Evolutionary conservation across 2,329 filamentous ascomycete genomes (phyloP).

Genomic region (Trichoderma arundinaceum): DNA sequence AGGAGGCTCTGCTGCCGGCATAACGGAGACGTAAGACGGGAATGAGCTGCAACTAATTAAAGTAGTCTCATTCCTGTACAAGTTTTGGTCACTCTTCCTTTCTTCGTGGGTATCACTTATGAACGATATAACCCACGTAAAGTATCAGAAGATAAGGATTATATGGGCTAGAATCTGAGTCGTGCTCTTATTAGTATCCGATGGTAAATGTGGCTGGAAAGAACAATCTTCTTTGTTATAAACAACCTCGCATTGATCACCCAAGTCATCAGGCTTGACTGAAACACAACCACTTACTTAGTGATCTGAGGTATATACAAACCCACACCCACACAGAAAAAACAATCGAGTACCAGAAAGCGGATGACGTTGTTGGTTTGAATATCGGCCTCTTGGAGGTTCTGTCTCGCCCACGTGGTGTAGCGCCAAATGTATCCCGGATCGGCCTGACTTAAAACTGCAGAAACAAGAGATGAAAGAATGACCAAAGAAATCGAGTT

Average conservation of each 20-base stretch:
- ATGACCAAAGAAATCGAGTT: background rate
- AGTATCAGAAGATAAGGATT: too few relatives aligned
- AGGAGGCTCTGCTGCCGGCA: background rate
- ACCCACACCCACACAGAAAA: background rate
- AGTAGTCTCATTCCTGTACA: background rate
- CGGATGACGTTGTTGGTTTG: slow-evolving; percentile 5
- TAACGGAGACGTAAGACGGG: background rate
- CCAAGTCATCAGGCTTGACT: background rate
- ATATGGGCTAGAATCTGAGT: background rate
- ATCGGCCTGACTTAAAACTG: background rate
- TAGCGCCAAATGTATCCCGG: background rate
- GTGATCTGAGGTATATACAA: slow-evolving; percentile 7
- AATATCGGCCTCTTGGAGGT: background rate
- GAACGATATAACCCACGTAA: too few relatives aligned
- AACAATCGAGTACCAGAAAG: background rate
- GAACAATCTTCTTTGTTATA: background rate
- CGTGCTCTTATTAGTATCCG: background rate
- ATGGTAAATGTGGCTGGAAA: background rate
- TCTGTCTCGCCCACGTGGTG: slow-evolving; percentile 21
- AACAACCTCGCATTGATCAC: background rate
- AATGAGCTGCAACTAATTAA: background rate
- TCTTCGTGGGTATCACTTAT: too few relatives aligned
- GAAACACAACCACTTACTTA: background rate
- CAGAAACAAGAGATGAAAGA: background rate
- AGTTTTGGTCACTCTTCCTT: background rate